Evolutionary conservation across 495 filamentous ascomycete genomes (phyloP).

Genomic region (Annulohypoxylon moriforme): DNA sequence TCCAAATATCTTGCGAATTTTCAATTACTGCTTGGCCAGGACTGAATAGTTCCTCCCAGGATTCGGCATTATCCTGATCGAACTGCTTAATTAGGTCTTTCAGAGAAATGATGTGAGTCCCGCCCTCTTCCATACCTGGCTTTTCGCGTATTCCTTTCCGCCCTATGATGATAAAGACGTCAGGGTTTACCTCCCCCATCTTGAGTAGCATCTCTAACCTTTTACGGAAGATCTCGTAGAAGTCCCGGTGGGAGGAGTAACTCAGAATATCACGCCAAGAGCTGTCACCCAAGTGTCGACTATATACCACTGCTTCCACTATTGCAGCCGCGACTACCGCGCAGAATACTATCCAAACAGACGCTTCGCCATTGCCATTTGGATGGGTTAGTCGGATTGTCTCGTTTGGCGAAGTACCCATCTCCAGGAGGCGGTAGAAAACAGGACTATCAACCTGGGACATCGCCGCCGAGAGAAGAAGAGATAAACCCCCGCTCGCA

Average conservation of each 20-base stretch:
- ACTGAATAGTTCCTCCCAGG: not conserved
- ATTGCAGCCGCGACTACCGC: not conserved
- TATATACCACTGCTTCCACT: not conserved
- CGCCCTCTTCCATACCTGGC: not conserved
- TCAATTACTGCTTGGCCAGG: not conserved
- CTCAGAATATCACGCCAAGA: not conserved
- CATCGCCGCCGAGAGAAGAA: not conserved
- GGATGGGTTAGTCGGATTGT: not conserved
- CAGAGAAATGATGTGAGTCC: not conserved
- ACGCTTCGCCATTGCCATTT: not conserved
- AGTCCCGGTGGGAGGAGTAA: not conserved
- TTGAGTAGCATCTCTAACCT: not conserved
- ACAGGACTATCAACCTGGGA: not conserved
- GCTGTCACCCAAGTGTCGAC: not conserved
- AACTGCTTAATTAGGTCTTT: not conserved
- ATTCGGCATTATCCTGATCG: not conserved
- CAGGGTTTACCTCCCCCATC: not conserved
- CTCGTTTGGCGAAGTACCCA: constrained; percentile 1
- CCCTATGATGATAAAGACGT: not conserved
- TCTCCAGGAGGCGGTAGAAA: not conserved
- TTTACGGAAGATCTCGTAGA: not conserved
- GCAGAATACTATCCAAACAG: not conserved
- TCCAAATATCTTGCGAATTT: not conserved
- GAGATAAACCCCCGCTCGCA: not conserved
- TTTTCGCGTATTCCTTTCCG: too few species aligned